A percentile compares a stretch with the other conserved stretches of the same genome.
phyloP scores from a whole-genome alignment of 2,329 filamentous ascomycete species.

The Phaeomoniella chlamydospora region DNA sequence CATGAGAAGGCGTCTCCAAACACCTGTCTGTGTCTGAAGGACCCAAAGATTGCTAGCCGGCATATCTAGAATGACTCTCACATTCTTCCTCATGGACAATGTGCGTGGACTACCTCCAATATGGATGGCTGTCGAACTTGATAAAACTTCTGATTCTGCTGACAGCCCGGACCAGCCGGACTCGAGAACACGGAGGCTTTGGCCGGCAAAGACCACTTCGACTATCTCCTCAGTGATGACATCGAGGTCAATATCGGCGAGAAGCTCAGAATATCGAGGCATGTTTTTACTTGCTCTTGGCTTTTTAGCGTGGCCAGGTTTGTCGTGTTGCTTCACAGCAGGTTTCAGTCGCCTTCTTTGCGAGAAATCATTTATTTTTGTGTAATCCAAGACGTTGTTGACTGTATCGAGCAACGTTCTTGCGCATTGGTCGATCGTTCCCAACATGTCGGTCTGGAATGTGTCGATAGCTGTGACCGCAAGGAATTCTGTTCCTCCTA shows the following conservation, averaged over 20 bases:
- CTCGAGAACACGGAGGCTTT: background rate
- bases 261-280: too few species aligned
- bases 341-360: slow-evolving; percentile 3
- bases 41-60: slow-evolving; percentile 33
- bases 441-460: slow-evolving; percentile 16
- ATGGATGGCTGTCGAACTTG: background rate
- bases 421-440: slow-evolving; percentile 24
- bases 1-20: slow-evolving; percentile 42
- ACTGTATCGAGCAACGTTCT: slow-evolving; percentile 27
- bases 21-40: slow-evolving; percentile 41
- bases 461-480: slow-evolving; percentile 15
- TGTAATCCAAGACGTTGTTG: slow-evolving; percentile 26
- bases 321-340: background rate
- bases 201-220: background rate
- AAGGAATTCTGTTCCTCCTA: slow-evolving; percentile 18
- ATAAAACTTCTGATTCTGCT: background rate
- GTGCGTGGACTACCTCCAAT: background rate
- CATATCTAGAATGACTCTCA: slow-evolving; percentile 35
- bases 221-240: background rate
- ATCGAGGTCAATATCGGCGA: background rate
- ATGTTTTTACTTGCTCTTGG: background rate
- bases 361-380: slow-evolving; percentile 27
- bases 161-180: background rate
- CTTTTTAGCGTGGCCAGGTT: background rate
- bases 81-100: background rate